Percentiles rank a stretch among this genome's conserved stretches.
phyloP scores from a whole-genome alignment of 306 rosid species.

The Quercus cerris region DNA sequence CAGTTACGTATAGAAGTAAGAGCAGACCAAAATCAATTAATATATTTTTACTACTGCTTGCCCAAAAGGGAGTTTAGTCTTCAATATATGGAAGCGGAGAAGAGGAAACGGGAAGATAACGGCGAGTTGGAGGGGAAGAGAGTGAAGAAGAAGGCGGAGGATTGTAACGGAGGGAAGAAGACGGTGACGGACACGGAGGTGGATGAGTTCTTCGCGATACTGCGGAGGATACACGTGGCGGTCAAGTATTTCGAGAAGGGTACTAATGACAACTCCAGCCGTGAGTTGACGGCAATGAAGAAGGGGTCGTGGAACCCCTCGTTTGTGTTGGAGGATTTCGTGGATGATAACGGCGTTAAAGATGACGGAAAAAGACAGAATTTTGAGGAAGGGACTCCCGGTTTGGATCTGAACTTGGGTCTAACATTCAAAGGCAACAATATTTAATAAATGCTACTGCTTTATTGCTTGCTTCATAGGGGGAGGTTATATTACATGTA shows the following conservation, averaged over 20 bases:
- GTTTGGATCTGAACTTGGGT: constrained; percentile 32
- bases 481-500: no score
- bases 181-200: constrained; percentile 41
- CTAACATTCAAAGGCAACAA: constrained; percentile 3
- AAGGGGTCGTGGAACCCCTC: constrained; percentile 11
- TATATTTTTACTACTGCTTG: no score
- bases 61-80: no score
- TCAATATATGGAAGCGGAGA: constrained; percentile 19
- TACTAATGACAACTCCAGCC: constrained; percentile 5
- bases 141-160: not conserved
- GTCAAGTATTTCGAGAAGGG: constrained; percentile 27
- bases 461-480: not conserved
- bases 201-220: constrained; percentile 49
- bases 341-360: constrained; percentile 6
- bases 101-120: constrained; percentile 27
- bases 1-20: not conserved
- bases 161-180: not conserved
- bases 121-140: not conserved
- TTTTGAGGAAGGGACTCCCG: not conserved
- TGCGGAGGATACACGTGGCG: constrained; percentile 46
- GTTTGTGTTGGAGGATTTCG: constrained; percentile 13
- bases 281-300: constrained; percentile 10
- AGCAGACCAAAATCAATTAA: no score
- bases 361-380: not conserved
- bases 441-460: not conserved